Evolutionary conservation across 2,329 filamentous ascomycete species (phyloP), one percentile per base, ranked within the genome.

Genomic region (Stagonosporopsis chrysanthemi): DNA sequence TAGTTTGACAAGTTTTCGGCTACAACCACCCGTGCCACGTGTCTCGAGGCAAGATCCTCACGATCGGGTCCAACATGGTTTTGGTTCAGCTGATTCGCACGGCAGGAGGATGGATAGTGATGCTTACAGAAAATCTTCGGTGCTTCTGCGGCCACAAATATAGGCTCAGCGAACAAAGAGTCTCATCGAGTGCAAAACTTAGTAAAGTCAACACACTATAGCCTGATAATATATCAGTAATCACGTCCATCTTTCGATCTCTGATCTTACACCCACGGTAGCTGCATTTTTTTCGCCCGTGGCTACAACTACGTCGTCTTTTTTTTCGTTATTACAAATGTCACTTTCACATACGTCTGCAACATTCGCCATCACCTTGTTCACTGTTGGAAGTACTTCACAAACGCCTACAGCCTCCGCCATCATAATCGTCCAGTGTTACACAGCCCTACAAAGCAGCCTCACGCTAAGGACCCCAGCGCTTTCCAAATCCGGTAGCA

Each of bases 401-500:
- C 8, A 54, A 23, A 19, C 14, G 11, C 24, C 14, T 43, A 19
- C 38, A 39, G 46, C 41, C 50, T 11, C 41, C 15, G 26, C 40
- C 22, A 17, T n/a, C n/a, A 7, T 26, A 11, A 51, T 29, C 46
- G 14, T 23, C 11, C 17, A 46, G 24, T 23, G 17, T 45, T 36
- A 39, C 19, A 39, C 6, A 49, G 39, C 44, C 15, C 24, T 44
- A 39, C 40, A 35, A 49, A 40, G 33, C 41, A 46, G 42, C 42
- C 23, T 38, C 26, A 24, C 15, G 47, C 24, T 42, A 22, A 52
- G 28, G 6, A 15, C 11, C 6, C 19, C 23, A 15, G 22, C 38
- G 41, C 47, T 53, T 38, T 5, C 58, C 23, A 5, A 12, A 52
- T 56, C 35, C 61, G 45, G 44, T 17, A 24, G 26, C 11, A 12